A percentile compares a stretch with the other conserved stretches of the same genome.
phyloP scores from a whole-genome alignment of 2,329 filamentous ascomycete genomes.

The Dactylellina sp. region DNA sequence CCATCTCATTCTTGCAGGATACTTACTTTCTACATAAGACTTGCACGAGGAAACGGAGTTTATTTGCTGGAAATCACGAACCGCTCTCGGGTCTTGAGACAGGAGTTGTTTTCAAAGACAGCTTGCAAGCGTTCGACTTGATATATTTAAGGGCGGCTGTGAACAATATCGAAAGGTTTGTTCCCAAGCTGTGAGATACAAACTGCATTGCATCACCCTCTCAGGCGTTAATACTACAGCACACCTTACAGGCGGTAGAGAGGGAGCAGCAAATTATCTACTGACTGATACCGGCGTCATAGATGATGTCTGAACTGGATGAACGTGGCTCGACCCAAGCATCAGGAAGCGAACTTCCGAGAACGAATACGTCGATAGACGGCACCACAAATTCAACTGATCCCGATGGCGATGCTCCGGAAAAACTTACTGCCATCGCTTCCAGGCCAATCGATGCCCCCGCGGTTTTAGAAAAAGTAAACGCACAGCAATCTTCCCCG shows the following conservation, averaged over 20 bases:
- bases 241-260: slow-evolving; percentile 3
- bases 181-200: slow-evolving; percentile 27
- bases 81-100: slow-evolving; percentile 1
- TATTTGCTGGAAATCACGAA: not conserved
- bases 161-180: slow-evolving; percentile 7
- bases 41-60: not conserved
- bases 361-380: slow-evolving; percentile 14
- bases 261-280: slow-evolving; percentile 13
- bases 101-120: slow-evolving; percentile 10
- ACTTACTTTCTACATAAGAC: not conserved
- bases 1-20: slow-evolving; percentile 13
- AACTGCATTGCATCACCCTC: slow-evolving; percentile 41
- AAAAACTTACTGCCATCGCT: not conserved
- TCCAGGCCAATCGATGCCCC: slow-evolving; percentile 7
- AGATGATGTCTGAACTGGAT: slow-evolving; percentile 41
- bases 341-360: slow-evolving; percentile 29
- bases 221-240: slow-evolving; percentile 25
- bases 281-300: slow-evolving; percentile 8
- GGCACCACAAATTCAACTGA: slow-evolving; percentile 20
- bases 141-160: slow-evolving; percentile 21
- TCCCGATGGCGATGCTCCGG: slow-evolving; percentile 1
- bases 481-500: slow-evolving; percentile 25
- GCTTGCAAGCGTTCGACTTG: slow-evolving; percentile 4
- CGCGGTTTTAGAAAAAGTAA: slow-evolving; percentile 7
- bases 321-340: slow-evolving; percentile 38